Percentiles rank a stretch among this genome's conserved stretches.
Evolutionary conservation across 2,329 filamentous ascomycete genomes (phyloP).

Genomic region (Alternaria conjuncta): DNA sequence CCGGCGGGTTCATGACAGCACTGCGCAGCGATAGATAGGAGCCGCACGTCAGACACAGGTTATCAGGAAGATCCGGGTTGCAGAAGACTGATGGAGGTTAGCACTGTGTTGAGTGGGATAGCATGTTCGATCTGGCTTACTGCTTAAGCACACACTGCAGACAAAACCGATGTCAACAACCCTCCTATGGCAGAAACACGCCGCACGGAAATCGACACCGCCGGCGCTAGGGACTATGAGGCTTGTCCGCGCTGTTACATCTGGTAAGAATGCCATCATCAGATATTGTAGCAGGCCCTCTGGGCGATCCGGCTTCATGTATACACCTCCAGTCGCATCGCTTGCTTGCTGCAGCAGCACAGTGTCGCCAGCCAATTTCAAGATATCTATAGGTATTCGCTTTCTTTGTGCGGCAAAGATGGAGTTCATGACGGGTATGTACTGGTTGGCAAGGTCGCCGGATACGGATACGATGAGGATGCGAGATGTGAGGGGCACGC

Average conservation of each 20-base stretch:
- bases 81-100: constrained; percentile 44
- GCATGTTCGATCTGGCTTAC: constrained; percentile 47
- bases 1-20: constrained; percentile 42
- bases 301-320: constrained; percentile 62
- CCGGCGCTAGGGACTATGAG: constrained; percentile 82
- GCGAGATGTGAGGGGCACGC: constrained; percentile 70
- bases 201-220: constrained; percentile 94
- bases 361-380: constrained; percentile 82
- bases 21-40: constrained; percentile 47
- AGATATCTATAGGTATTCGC: constrained; percentile 88
- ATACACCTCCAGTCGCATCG: constrained; percentile 73
- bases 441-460: constrained; percentile 84
- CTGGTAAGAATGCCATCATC: constrained; percentile 90
- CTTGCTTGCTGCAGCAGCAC: constrained; percentile 94
- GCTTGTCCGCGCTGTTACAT: constrained; percentile 67
- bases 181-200: constrained; percentile 92
- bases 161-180: constrained; percentile 94
- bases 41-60: constrained; percentile 48
- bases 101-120: neutral
- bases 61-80: constrained; percentile 38
- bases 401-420: constrained; percentile 94
- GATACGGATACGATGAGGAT: constrained; percentile 92
- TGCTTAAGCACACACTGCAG: constrained; percentile 94
- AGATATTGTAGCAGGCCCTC: constrained; percentile 84
- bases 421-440: constrained; percentile 98